Evolutionary conservation across 495 filamentous ascomycete genomes (phyloP).

Genomic region (Penicillium paxilli): DNA sequence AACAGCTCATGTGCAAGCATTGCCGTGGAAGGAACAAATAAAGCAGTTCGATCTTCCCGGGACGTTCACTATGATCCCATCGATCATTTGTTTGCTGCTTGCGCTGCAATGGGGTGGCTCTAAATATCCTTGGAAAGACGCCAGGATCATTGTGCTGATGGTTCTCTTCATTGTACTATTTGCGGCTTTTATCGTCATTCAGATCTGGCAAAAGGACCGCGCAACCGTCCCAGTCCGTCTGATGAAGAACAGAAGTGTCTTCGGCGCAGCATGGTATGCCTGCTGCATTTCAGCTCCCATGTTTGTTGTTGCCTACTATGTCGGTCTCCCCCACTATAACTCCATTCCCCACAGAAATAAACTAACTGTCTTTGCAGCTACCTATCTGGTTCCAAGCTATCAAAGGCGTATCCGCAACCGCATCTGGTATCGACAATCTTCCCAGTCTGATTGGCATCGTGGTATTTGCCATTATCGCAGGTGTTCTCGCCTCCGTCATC

Average conservation of each 20-base stretch:
- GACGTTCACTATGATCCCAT: constrained; percentile 28
- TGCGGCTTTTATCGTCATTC: constrained; percentile 13
- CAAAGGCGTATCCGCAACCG: constrained; percentile 23
- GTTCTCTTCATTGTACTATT: constrained; percentile 27
- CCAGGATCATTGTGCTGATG: constrained; percentile 32
- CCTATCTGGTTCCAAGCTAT: constrained; percentile 43
- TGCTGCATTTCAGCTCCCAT: constrained; percentile 53
- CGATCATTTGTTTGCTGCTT: constrained; percentile 34
- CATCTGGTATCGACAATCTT: constrained; percentile 31
- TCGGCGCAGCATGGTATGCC: constrained; percentile 41
- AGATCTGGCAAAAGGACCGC: constrained; percentile 16
- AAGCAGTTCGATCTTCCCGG: constrained; percentile 32
- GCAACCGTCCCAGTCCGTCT: constrained; percentile 31
- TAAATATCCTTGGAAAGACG: constrained; percentile 31
- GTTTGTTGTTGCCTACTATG: constrained; percentile 21
- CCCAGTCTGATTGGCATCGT: constrained; percentile 24
- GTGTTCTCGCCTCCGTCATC: constrained; percentile 16
- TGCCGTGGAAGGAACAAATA: constrained; percentile 14
- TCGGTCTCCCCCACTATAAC: constrained; percentile 3
- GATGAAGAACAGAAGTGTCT: constrained; percentile 59
- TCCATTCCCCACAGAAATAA: neutral
- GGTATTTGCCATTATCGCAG: constrained; percentile 14
- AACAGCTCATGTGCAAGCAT: constrained; percentile 7
- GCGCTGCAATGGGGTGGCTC: constrained; percentile 45
- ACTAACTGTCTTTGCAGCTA: constrained; percentile 14